Evolutionary conservation across 805 yeast genomes (phyloP), one percentile per base, ranked within the genome.

Genomic region (Saturnispora besseyi): DNA sequence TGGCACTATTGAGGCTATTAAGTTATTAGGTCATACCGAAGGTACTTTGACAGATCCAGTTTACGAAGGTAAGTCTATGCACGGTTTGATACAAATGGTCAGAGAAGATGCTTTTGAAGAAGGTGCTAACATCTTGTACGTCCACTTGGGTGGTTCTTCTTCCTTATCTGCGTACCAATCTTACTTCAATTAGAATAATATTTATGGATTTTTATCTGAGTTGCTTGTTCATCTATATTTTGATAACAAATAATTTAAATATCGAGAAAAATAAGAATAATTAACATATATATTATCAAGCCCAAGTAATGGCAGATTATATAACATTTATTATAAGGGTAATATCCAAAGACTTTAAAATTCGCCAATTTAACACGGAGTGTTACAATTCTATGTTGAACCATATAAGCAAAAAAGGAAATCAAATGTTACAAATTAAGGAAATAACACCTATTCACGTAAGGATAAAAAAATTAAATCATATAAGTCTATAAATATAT

Each of bases 1-100:
- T 41, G 69, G 68, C 41, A 65, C 69, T 5, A 58, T 65, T 46
- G 69, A 63, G 41, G 68, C 69, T n/a, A 65, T 65, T 45, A 62
- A 64, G 36, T 52, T 65, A n/a, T 61, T 66, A 50, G 69, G 65
- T 49, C 53, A 56, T 48, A 59, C 66, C 8, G 69, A 65, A 53
- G 69, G 69, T 51, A 66, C 64, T 24, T 60, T 65, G 50, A 63
- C 67, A 44, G 69, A 65, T 55, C 69, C 69, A 2, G 69, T 65
- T 29, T 65, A 65, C 52, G 69, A 65, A 50, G 69, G 69, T 48
- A 65, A 65, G 45, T 63, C 69, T 3, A 64, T 65, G 67, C 63
- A 62, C 47, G 68, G 68, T 45, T 45, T 64, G 49, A 62, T 64
- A 28, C 57, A 58, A 46, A 43, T 59, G 40, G 53, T 61, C 18